These are phyloP conservation scores for Mycena galericulata DNA, from an alignment of 768 basidiomycete species.

Conservation along the genomic window DNA sequence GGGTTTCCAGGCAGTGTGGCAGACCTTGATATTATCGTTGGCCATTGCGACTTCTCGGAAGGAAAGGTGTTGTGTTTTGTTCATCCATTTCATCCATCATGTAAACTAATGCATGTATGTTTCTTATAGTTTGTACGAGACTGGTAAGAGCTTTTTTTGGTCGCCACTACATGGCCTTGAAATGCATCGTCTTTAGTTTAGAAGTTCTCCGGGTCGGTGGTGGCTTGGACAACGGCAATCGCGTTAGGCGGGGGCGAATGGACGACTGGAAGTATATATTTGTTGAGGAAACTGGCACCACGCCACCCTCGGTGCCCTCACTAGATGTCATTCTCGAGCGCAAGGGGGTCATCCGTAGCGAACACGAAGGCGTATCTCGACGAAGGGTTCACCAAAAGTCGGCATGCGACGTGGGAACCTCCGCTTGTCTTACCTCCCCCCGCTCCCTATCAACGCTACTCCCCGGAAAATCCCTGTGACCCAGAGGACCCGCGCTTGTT, in stretches of 20 bases:
- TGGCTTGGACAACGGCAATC: conserved; percentile 86
- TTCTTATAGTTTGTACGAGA: conserved; percentile 91
- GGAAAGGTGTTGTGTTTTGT: conserved; percentile 69
- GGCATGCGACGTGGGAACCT: conserved; percentile 73
- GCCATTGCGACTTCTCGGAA: conserved; percentile 90
- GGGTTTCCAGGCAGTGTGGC: conserved; percentile 85
- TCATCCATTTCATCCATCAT: conserved; percentile 21
- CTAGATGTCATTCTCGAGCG: conserved; percentile 22
- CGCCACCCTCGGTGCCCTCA: conserved; percentile 31
- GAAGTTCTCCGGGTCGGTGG: conserved; percentile 92
- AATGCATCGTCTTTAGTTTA: conserved; percentile 47
- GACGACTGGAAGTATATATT: conserved; percentile 93
- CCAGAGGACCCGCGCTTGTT: conserved; percentile 88
- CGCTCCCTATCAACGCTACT: conserved; percentile 65
- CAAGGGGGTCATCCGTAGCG: conserved; percentile 34
- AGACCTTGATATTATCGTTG: conserved; percentile 90
- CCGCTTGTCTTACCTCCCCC: conserved; percentile 61
- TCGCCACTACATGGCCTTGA: not conserved
- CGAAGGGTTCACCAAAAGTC: conserved; percentile 67
- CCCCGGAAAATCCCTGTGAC: conserved; percentile 72
- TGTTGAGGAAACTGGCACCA: conserved; percentile 63
- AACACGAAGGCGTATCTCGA: conserved; percentile 59
- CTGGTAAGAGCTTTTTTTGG: conserved; percentile 59
- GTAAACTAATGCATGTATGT: conserved; percentile 13
- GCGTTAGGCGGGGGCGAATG: conserved; percentile 78